phyloP scores from a whole-genome alignment of 176 grass and related monocot species.

The Thinopyrum elongatum region DNA sequence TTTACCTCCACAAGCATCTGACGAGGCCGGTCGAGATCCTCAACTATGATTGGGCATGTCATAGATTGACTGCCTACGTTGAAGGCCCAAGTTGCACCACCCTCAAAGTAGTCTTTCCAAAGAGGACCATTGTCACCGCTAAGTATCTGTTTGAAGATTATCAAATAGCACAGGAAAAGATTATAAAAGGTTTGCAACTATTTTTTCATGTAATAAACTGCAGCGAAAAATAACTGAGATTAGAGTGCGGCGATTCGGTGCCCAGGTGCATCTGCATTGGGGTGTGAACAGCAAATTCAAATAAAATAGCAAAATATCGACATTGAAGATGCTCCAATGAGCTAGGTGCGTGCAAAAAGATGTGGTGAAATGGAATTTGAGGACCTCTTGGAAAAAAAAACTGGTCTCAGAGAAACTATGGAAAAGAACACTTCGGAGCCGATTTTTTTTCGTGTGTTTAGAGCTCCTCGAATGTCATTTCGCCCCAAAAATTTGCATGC shows the following conservation, averaged over 20 bases:
- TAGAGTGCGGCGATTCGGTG: background rate
- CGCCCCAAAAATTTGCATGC: too few species aligned
- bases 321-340: too few species aligned
- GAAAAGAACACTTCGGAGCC: too few species aligned
- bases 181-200: conserved; percentile 15
- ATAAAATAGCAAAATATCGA: too few species aligned
- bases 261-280: too few species aligned
- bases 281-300: too few species aligned
- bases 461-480: too few species aligned
- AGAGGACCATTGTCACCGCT: conserved; percentile 52
- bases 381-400: too few species aligned
- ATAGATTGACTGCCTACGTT: conserved; percentile 72
- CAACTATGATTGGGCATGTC: conserved; percentile 75
- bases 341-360: too few species aligned
- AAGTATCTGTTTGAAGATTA: conserved; percentile 50
- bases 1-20: conserved; percentile 88
- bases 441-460: too few species aligned
- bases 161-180: background rate
- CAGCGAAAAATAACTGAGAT: background rate
- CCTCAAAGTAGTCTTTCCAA: conserved; percentile 74
- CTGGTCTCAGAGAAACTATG: too few species aligned
- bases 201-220: conserved; percentile 7
- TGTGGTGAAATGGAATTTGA: too few species aligned
- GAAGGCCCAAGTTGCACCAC: conserved; percentile 89
- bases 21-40: conserved; percentile 74